These are phyloP conservation scores for Nicotiana tabacum DNA, from an alignment of 257 asterid genomes.

Conservation along the genomic window DNA sequence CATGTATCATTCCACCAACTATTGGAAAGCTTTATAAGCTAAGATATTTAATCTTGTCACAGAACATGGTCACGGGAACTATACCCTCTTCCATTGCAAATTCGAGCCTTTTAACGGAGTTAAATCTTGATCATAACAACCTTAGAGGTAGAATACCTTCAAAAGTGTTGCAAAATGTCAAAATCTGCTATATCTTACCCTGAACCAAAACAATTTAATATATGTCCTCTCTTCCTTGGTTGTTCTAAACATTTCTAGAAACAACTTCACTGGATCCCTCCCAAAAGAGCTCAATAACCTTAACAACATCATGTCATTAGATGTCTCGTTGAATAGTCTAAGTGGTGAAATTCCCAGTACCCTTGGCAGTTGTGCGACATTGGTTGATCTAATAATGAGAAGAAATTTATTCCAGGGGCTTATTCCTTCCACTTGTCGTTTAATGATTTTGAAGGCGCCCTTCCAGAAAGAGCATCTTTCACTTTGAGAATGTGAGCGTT, in stretches of 20 bases:
- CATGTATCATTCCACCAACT: slow-evolving; percentile 7
- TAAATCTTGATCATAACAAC: slow-evolving; percentile 10
- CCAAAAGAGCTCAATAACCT: slow-evolving; percentile 12
- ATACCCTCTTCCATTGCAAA: slow-evolving; percentile 17
- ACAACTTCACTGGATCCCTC: slow-evolving; percentile 12
- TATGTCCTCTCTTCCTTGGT: slow-evolving; percentile 1
- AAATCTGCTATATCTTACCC: slow-evolving; percentile 1
- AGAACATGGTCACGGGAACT: background rate
- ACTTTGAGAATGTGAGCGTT: slow-evolving; percentile 5
- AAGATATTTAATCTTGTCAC: background rate
- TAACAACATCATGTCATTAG: background rate
- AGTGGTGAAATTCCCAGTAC: slow-evolving; percentile 12
- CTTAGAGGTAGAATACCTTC: slow-evolving; percentile 12
- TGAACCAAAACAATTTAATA: slow-evolving; percentile 10
- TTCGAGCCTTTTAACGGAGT: background rate
- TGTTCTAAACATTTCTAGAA: slow-evolving; percentile 7
- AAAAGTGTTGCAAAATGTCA: slow-evolving; percentile 6
- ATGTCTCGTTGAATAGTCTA: slow-evolving; percentile 15
- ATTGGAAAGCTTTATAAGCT: slow-evolving; percentile 15
- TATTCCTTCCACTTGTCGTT: slow-evolving; percentile 21
- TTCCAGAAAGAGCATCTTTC: slow-evolving; percentile 12
- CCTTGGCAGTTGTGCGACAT: slow-evolving; percentile 14
- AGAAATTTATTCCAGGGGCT: slow-evolving; percentile 8
- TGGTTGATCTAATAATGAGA: slow-evolving; percentile 5
- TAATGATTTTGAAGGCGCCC: slow-evolving; percentile 20